These are phyloP conservation scores for Hansenula sp. DNA, from an alignment of 1,139 yeast species.

Conservation along the genomic window DNA sequence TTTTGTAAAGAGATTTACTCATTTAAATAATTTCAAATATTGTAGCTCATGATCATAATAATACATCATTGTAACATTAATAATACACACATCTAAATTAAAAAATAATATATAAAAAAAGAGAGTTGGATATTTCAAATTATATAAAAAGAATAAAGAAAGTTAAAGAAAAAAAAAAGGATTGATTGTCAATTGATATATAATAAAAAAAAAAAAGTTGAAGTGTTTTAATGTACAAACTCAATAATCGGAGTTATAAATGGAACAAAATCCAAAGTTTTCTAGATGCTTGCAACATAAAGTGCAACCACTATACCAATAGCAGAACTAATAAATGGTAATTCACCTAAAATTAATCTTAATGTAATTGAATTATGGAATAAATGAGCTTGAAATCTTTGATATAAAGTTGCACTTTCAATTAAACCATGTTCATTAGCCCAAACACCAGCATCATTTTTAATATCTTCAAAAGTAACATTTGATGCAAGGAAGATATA, in stretches of 20 bases:
- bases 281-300: conserved; percentile 26
- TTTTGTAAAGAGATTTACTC: no score
- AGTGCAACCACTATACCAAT: conserved; percentile 28
- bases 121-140: no score
- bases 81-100: no score
- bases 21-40: no score
- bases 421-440: conserved; percentile 22
- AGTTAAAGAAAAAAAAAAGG: no score
- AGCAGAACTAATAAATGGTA: conserved; percentile 27
- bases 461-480: conserved; percentile 22
- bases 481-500: conserved; percentile 33
- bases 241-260: no score
- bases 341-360: conserved; percentile 26
- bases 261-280: neutral
- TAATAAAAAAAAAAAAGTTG: neutral
- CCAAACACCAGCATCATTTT: conserved; percentile 23
- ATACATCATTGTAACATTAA: no score
- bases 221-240: neutral
- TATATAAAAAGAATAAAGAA: no score
- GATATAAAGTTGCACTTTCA: conserved; percentile 10
- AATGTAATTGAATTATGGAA: conserved; percentile 22
- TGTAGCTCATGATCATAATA: no score
- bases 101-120: no score
- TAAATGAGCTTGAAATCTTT: conserved; percentile 16
- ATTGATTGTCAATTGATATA: no score